These are phyloP conservation scores for Phaseolus coccineus DNA, from an alignment of 331 rosid genomes.

Conservation along the genomic window DNA sequence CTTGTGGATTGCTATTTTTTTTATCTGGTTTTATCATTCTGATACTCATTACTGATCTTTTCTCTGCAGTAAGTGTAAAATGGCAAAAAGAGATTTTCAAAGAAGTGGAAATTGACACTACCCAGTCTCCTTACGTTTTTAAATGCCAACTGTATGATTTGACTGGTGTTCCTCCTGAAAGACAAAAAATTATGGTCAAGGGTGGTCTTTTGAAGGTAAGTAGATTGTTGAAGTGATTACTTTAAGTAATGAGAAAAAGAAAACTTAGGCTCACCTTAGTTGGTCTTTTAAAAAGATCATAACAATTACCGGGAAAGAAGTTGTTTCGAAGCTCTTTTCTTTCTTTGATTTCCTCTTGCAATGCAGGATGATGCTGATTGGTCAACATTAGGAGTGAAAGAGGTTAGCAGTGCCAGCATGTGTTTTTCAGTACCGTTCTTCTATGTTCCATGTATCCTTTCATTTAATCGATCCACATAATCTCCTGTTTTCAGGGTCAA, in stretches of 20 bases:
- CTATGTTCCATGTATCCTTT: constrained; percentile 9
- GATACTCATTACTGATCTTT: constrained; percentile 25
- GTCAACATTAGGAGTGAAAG: constrained; percentile 84
- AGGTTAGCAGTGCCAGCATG: constrained; percentile 55
- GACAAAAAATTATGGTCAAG: constrained; percentile 98
- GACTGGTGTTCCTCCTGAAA: constrained; percentile 97
- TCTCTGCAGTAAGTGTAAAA: constrained; percentile 76
- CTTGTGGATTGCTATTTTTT: neutral
- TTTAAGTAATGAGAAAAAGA: constrained; percentile 16
- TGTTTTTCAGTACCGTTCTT: constrained; percentile 6
- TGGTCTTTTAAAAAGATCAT: no score
- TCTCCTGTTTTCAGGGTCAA: constrained; percentile 76
- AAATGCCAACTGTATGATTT: constrained; percentile 94
- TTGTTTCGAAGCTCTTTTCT: constrained; percentile 4
- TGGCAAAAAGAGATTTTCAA: constrained; percentile 91
- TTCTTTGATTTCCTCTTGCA: constrained; percentile 9
- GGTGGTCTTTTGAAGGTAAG: constrained; percentile 95
- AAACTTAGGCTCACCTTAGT: neutral
- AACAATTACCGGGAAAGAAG: neutral
- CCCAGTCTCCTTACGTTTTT: constrained; percentile 87
- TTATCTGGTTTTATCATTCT: neutral
- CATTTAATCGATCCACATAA: constrained; percentile 28
- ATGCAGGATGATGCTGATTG: constrained; percentile 96
- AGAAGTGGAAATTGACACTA: constrained; percentile 88
- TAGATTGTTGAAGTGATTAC: constrained; percentile 25